A percentile compares a stretch with the other conserved stretches of the same genome.
Evolutionary conservation across 768 basidiomycete genomes (phyloP).

Genomic region (Royoungia palumana): DNA sequence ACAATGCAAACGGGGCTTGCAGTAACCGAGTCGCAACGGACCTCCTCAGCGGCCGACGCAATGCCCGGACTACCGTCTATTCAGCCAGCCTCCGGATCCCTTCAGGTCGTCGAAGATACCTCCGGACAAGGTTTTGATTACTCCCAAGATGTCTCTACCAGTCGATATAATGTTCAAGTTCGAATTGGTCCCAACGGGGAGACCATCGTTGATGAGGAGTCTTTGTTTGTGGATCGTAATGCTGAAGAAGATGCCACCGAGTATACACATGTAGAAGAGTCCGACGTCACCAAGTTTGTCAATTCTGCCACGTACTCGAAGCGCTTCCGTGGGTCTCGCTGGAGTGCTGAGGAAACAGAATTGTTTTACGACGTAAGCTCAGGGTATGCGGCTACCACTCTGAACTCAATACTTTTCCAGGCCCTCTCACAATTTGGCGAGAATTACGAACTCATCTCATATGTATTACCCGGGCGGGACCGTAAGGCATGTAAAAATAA

Average conservation of each 20-base stretch:
- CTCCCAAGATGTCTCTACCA: slow-evolving; percentile 56
- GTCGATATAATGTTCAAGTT: slow-evolving; percentile 80
- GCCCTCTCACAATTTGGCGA: slow-evolving; percentile 88
- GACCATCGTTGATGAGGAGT: slow-evolving; percentile 83
- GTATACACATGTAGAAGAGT: slow-evolving; percentile 79
- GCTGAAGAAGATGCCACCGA: slow-evolving; percentile 65
- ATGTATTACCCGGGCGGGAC: slow-evolving; percentile 79
- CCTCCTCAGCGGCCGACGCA: background rate
- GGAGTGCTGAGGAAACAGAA: slow-evolving; percentile 90
- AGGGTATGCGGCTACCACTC: background rate
- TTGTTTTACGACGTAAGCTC: slow-evolving; percentile 74
- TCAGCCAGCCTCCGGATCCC: slow-evolving; percentile 15
- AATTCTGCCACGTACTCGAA: slow-evolving; percentile 82
- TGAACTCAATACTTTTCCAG: slow-evolving; percentile 38
- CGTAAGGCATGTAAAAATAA: slow-evolving; percentile 91
- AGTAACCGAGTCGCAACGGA: slow-evolving; percentile 9
- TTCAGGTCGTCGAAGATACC: slow-evolving; percentile 34
- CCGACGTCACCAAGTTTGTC: slow-evolving; percentile 79
- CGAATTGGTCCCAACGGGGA: slow-evolving; percentile 86
- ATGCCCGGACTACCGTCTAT: slow-evolving; percentile 12
- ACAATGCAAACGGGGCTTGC: slow-evolving; percentile 19
- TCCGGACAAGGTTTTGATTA: slow-evolving; percentile 69
- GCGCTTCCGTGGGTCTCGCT: slow-evolving; percentile 76
- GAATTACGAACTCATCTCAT: slow-evolving; percentile 90
- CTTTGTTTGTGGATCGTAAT: slow-evolving; percentile 71